Conservation (phyloP, 208 protist species). For the Leishmania amazonensis region DNA sequence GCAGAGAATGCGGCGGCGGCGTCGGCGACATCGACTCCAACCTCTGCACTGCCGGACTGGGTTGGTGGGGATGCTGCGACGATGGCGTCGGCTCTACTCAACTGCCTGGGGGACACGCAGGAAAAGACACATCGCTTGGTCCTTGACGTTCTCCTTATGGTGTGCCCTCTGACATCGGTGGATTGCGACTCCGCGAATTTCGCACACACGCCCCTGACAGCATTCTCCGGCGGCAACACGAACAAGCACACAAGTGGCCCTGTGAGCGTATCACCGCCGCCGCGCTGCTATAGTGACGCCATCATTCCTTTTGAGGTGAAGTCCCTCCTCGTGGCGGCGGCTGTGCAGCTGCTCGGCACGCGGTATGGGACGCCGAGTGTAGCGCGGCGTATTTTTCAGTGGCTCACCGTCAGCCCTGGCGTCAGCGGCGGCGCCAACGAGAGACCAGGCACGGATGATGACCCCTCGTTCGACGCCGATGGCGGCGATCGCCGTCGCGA, state of each 20-base stretch:
- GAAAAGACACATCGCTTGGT: slow-evolving; percentile 44
- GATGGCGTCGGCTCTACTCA: slow-evolving; percentile 36
- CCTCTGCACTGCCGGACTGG: slow-evolving; percentile 22
- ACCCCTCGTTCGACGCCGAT: not conserved
- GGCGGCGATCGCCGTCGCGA: not conserved
- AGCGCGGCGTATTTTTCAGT: slow-evolving; percentile 20
- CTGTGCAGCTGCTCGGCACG: slow-evolving; percentile 51
- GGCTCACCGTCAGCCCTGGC: slow-evolving; percentile 26
- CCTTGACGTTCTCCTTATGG: slow-evolving; percentile 44
- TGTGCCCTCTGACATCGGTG: slow-evolving; percentile 36
- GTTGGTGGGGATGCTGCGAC: slow-evolving; percentile 27
- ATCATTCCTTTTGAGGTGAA: slow-evolving; percentile 37
- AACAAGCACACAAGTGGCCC: not conserved
- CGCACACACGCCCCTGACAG: not conserved
- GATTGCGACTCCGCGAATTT: not conserved
- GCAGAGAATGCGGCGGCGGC: not conserved
- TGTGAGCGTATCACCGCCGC: not conserved
- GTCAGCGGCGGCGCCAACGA: not conserved
- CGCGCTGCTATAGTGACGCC: not conserved
- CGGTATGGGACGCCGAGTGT: slow-evolving; percentile 41
- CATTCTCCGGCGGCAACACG: not conserved
- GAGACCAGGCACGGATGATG: not conserved
- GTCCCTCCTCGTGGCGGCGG: slow-evolving; percentile 48
- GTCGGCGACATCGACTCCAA: not conserved
- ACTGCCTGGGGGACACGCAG: slow-evolving; percentile 44